Base-by-base conservation (phyloP, 2,329 filamentous ascomycete genomes). In the Chrysosporium keratinophilum region DNA sequence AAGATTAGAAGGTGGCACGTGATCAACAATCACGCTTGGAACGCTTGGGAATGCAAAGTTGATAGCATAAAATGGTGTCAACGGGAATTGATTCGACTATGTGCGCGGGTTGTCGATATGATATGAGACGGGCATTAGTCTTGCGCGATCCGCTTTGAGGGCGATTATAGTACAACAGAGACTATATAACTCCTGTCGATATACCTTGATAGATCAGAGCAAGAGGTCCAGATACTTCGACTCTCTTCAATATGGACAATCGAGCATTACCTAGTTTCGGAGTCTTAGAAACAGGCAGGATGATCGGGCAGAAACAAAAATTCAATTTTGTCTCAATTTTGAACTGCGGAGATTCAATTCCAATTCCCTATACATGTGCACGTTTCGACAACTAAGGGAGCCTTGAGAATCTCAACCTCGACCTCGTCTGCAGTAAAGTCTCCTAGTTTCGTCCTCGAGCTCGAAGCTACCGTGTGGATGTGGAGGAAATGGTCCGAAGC, bases 171-270 rank as follows among this genome's bases (percentile, higher is more conserved):
- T 74, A 71, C 67, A 68, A 65, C 69, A 66, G 67, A 73, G 74
- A 71, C 72, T 77, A 77, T 78, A 79, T 80, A 82, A 76, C 78
- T 78, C 75, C 76, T 81, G 76, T 81, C 78, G 78, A 81, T 79
- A 81, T 78, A 79, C 80, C 76, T 81, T 81, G 74, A 80, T 82
- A 83, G 78, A 79, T 75, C 79, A 76, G 75, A 75, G 64, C 75
- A 74, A 70, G 74, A 74, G 71, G 68, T 76, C 46, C 50, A 52
- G 71, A 67, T 67, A 63, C 64, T 64, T 65, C 64, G 63, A 60
- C 66, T 67, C 63, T 65, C 62, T 64, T 65, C 61, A 56, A 60
- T 60, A 59, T 64, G 62, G 61, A 60, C 60, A 63, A 61, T 71
- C 71, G 72, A 66, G 62, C 63, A 81, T 78, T 79, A 80, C 78